Evolutionary conservation across 139 green algal species (phyloP).

Genomic region (Tetradesmus lagerheimii): DNA sequence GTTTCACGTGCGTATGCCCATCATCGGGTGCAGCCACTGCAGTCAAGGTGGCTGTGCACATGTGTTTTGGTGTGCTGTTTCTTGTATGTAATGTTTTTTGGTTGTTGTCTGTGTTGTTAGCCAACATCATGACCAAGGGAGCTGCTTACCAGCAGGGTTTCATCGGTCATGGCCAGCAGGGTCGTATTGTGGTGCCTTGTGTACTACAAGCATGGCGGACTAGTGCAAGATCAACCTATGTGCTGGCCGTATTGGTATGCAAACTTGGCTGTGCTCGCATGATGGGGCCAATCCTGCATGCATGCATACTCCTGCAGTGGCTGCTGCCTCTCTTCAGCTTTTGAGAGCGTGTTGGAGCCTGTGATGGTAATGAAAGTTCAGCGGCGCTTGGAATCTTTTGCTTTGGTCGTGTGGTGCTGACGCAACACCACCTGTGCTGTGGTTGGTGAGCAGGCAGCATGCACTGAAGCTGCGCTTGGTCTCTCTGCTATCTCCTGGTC

Average conservation of each 20-base stretch:
- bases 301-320: neutral
- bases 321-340: neutral
- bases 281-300: neutral
- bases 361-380: neutral
- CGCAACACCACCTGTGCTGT: too few relatives aligned
- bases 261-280: neutral
- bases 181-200: neutral
- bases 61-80: neutral
- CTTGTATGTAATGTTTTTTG: neutral
- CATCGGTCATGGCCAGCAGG: neutral
- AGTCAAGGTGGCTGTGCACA: neutral
- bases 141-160: neutral
- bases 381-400: neutral
- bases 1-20: neutral
- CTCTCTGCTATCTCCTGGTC: neutral
- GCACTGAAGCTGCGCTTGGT: neutral
- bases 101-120: neutral
- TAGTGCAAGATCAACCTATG: neutral
- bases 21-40: too few relatives aligned
- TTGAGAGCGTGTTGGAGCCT: neutral
- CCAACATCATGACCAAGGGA: neutral
- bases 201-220: neutral
- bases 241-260: neutral
- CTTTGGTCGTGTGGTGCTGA: neutral
- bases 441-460: neutral